These are phyloP conservation scores for Gigaspora rosea DNA, from an alignment of 192 early-diverging fungal species.

Conservation along the genomic window DNA sequence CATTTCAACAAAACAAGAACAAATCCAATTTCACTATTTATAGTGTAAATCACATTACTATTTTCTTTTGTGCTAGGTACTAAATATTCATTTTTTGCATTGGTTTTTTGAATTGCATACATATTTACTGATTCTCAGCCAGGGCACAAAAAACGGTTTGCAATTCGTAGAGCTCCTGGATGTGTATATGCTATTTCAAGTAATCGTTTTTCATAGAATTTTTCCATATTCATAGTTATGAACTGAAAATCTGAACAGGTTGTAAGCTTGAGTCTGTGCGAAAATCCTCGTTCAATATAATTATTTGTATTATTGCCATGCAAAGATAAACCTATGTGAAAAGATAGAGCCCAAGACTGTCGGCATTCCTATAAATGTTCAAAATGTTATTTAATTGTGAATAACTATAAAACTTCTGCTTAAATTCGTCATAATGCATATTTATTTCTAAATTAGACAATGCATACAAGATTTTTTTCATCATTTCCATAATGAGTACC, in stretches of 20 bases:
- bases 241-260: constrained; percentile 2
- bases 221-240: not conserved
- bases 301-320: not conserved
- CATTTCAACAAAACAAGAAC: not conserved
- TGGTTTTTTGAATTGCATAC: not conserved
- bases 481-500: not conserved
- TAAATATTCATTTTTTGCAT: not conserved
- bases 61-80: not conserved
- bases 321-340: not conserved
- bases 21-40: not conserved
- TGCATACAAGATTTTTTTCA: constrained; percentile 1
- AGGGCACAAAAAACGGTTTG: not conserved
- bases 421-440: not conserved
- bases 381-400: not conserved
- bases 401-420: not conserved
- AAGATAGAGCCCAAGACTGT: not conserved
- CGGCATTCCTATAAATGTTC: not conserved
- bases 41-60: not conserved
- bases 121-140: not conserved
- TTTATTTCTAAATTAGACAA: not conserved
- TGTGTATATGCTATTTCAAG: not conserved
- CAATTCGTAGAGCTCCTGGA: not conserved
- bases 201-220: not conserved
- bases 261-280: not conserved
- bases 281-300: not conserved